Evolutionary conservation across 2,329 filamentous ascomycete species (phyloP).

Genomic region (Curvularia eragrostidis): DNA sequence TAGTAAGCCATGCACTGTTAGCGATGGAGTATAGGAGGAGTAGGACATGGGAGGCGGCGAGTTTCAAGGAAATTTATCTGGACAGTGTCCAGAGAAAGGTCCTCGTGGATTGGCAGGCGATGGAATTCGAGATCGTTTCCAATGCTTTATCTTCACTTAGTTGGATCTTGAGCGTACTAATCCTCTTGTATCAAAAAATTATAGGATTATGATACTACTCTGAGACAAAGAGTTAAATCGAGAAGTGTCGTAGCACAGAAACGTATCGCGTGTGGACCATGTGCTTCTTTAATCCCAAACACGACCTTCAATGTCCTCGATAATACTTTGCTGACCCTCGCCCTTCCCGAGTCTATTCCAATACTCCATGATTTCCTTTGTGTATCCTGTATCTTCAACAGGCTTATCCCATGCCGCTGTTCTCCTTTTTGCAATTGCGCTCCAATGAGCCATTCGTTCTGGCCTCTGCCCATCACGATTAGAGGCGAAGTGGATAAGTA

Average conservation of each 20-base stretch:
- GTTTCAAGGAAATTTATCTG: too few species aligned
- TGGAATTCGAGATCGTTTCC: too few species aligned
- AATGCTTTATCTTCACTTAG: not conserved
- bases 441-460: slow-evolving; percentile 13
- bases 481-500: slow-evolving; percentile 11
- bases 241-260: not conserved
- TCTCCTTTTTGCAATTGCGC: not conserved
- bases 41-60: too few species aligned
- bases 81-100: too few species aligned
- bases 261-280: not conserved
- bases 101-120: too few species aligned
- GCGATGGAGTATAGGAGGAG: too few species aligned
- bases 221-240: not conserved
- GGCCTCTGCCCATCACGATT: slow-evolving; percentile 14
- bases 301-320: slow-evolving; percentile 2
- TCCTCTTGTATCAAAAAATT: not conserved
- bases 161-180: not conserved
- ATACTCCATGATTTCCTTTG: slow-evolving; percentile 3
- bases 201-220: not conserved
- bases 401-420: not conserved
- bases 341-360: not conserved
- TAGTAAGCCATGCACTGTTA: too few species aligned
- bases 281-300: not conserved
- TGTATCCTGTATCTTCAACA: slow-evolving; percentile 5
- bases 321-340: not conserved